Conservation (phyloP, 2,329 filamentous ascomycete species). For the Didymella lethalis region DNA sequence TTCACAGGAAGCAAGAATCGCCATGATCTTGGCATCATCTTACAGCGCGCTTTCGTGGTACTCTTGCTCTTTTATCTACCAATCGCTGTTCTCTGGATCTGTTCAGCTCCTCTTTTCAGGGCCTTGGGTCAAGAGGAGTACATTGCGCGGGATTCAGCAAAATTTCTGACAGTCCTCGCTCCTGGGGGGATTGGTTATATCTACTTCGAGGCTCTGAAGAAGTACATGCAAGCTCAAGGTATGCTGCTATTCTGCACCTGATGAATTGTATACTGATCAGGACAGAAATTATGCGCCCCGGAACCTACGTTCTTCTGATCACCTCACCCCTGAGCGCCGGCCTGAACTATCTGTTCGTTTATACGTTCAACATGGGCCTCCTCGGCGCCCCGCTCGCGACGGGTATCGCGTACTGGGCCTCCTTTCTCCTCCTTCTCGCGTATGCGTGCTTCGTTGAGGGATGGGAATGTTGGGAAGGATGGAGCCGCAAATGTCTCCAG, state of each 20-base stretch:
- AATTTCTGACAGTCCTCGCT: slow-evolving; percentile 75
- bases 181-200: slow-evolving; percentile 87
- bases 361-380: slow-evolving; percentile 73
- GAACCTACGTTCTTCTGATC: slow-evolving; percentile 68
- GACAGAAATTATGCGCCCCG: slow-evolving; percentile 67
- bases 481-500: slow-evolving; percentile 68
- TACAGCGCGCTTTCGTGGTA: slow-evolving; percentile 79
- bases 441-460: slow-evolving; percentile 77
- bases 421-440: slow-evolving; percentile 76
- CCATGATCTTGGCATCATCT: slow-evolving; percentile 77
- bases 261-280: slow-evolving; percentile 21
- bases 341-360: slow-evolving; percentile 73
- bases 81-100: slow-evolving; percentile 76
- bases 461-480: slow-evolving; percentile 81
- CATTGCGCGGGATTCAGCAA: slow-evolving; percentile 75
- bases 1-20: slow-evolving; percentile 84
- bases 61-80: slow-evolving; percentile 76
- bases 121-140: slow-evolving; percentile 79
- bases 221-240: slow-evolving; percentile 67
- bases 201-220: slow-evolving; percentile 81
- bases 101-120: slow-evolving; percentile 76
- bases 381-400: slow-evolving; percentile 83
- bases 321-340: slow-evolving; percentile 67
- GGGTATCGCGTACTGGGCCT: slow-evolving; percentile 85
- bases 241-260: not conserved